Conservation (phyloP, 2,329 filamentous ascomycete species). For the Talaromyces albobiverticillius region DNA sequence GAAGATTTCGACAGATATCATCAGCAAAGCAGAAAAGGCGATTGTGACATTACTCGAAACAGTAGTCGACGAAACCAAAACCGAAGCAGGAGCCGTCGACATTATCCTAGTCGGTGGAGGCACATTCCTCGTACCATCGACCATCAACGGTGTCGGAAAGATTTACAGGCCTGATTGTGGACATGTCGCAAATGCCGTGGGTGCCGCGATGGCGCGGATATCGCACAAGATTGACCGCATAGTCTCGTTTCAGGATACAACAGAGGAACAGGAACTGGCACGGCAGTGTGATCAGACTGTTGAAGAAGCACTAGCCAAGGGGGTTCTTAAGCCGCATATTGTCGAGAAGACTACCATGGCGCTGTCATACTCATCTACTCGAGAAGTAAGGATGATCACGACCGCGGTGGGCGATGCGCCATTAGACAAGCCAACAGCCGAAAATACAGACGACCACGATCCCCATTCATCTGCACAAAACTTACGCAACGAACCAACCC, state of each 20-base stretch:
- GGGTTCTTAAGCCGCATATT: neutral
- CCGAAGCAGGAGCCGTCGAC: conserved; percentile 49
- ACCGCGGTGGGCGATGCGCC: neutral
- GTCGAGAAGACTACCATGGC: neutral
- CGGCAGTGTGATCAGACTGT: neutral
- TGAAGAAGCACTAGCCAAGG: neutral
- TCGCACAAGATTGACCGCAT: neutral
- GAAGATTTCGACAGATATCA: neutral
- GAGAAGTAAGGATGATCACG: neutral
- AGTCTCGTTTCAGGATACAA: neutral
- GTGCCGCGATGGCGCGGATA: conserved; percentile 50
- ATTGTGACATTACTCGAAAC: conserved; percentile 29
- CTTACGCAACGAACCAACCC: neutral
- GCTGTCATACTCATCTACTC: neutral
- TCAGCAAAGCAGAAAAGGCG: neutral
- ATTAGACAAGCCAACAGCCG: neutral
- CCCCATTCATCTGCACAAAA: neutral
- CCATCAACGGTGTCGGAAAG: conserved; percentile 48
- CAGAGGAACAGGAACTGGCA: neutral
- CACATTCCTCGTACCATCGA: conserved; percentile 47
- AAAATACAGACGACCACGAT: neutral
- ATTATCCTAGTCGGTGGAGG: conserved; percentile 58
- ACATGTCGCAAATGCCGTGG: conserved; percentile 58
- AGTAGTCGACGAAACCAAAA: conserved; percentile 56
- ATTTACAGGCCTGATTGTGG: conserved; percentile 50